Evolutionary conservation across 148 eudicot genomes (phyloP).

Genomic region (Talinum fruticosum): DNA sequence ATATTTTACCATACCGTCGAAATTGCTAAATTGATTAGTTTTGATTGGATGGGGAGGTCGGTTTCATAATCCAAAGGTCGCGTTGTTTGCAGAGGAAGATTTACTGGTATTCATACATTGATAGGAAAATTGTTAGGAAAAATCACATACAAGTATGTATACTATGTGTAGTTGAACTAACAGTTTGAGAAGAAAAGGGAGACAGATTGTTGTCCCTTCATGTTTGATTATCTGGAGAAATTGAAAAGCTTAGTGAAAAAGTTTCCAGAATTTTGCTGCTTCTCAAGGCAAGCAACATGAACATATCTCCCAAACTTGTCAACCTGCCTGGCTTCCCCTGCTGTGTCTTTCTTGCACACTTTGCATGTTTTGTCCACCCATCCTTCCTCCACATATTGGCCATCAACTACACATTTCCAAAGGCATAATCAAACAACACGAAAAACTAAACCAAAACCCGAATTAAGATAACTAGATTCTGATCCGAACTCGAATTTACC

Average conservation of each 20-base stretch:
- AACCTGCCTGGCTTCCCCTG: constrained; percentile 71
- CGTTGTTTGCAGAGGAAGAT: background rate
- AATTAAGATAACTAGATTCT: background rate
- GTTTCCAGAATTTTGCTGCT: constrained; percentile 60
- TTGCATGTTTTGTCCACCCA: constrained; percentile 98
- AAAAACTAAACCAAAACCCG: background rate
- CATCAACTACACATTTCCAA: constrained; percentile 56
- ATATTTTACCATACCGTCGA: no score
- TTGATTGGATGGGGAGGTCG: background rate
- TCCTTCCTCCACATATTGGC: constrained; percentile 93
- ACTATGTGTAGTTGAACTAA: background rate
- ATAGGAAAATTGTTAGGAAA: constrained; percentile 2
- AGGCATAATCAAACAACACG: background rate
- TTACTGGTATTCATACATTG: background rate
- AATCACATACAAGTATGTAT: constrained; percentile 15
- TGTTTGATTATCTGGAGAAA: constrained; percentile 40
- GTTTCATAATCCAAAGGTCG: background rate
- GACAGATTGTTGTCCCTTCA: background rate
- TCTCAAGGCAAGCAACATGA: constrained; percentile 80
- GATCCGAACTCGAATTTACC: background rate
- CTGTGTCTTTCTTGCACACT: constrained; percentile 96
- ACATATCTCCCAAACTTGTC: constrained; percentile 83
- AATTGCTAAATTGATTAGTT: no score
- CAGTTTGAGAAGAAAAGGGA: background rate
- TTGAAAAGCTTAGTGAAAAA: constrained; percentile 64